phyloP scores from a whole-genome alignment of 345 rosid genomes.

The Eutrema yunnanense region DNA sequence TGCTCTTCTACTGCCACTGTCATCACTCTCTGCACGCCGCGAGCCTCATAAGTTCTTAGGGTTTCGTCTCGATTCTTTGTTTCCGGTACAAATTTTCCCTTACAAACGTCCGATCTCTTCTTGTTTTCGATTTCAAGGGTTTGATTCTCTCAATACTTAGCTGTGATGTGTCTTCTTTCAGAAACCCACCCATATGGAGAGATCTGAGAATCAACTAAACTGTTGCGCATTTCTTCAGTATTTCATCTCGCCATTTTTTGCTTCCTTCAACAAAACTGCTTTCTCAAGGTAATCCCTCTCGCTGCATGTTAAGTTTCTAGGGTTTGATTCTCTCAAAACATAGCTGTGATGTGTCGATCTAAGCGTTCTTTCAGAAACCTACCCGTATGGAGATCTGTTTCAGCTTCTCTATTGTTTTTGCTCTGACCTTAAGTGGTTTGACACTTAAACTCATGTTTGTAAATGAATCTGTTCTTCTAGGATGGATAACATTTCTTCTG shows the following conservation, averaged over 20 bases:
- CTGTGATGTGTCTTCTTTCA: too few relatives aligned
- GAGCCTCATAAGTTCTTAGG: background rate
- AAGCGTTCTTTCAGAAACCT: background rate
- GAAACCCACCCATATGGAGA: background rate
- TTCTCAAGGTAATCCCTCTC: background rate
- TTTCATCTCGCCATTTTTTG: background rate
- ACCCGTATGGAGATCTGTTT: too few relatives aligned
- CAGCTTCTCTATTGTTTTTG: too few relatives aligned
- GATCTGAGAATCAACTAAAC: background rate
- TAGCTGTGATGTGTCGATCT: background rate
- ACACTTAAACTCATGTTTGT: too few relatives aligned
- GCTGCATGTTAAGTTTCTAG: background rate
- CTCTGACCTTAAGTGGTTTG: too few relatives aligned
- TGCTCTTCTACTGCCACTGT: background rate
- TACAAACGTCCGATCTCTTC: background rate
- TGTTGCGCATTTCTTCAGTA: background rate
- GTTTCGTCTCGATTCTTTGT: background rate
- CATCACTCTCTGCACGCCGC: background rate
- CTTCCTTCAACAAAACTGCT: background rate
- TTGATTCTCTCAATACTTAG: too few relatives aligned
- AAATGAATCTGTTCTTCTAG: background rate
- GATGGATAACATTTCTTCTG: conserved; percentile 54
- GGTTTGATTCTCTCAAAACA: background rate
- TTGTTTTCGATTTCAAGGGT: too few relatives aligned
- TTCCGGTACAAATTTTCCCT: background rate